Evolutionary conservation across 2,329 filamentous ascomycete species (phyloP), one percentile per base, ranked within the genome.

Genomic region (Myriosclerotinia duriaeana): DNA sequence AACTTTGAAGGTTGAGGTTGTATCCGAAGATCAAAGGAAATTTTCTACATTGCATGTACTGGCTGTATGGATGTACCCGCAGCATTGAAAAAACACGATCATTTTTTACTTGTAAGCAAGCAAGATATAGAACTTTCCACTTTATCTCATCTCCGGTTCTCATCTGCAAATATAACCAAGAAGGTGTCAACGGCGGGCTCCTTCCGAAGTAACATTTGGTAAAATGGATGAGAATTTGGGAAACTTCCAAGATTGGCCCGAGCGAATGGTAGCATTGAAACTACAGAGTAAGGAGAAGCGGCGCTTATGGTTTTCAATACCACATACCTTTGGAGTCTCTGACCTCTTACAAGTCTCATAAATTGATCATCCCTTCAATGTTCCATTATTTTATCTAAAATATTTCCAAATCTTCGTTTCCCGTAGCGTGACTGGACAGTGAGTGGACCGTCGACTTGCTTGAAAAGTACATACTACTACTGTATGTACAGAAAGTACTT

Each of bases 231-330:
- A 17, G 44, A 48, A 48, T 26, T 26, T 26, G 26, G 26, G 26
- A 26, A 26, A 30, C 22, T 55, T 65, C 36, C 53, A 65, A 52
- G 34, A n/a, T 59, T 65, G 53, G 40, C 53, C 38, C 22, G 42
- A 42, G 15, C 34, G 26, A 59, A 34, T 50, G 42, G 40, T 56
- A n/a, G n/a, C n/a, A 48, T 48, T 11, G 11, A n/a, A 46, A 40
- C 38, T 14, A 40, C 5, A 4, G 14, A 48, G 20, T 26, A 52
- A 61, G 52, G 42, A 42, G 58, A 63, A 63, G 58, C 48, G 58
- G 64, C 64, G 58, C 64, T 63, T 63, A 54, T 38, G 62, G 30
- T 30, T 42, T 48, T 48, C 56, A 62, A 62, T 66, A 36, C 38
- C 42, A 66, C 40, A 53, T 60, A 17, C 22, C 11, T 60, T 48